These are phyloP conservation scores for Botryotinia calthae DNA, from an alignment of 2,329 filamentous ascomycete species.

Conservation along the genomic window DNA sequence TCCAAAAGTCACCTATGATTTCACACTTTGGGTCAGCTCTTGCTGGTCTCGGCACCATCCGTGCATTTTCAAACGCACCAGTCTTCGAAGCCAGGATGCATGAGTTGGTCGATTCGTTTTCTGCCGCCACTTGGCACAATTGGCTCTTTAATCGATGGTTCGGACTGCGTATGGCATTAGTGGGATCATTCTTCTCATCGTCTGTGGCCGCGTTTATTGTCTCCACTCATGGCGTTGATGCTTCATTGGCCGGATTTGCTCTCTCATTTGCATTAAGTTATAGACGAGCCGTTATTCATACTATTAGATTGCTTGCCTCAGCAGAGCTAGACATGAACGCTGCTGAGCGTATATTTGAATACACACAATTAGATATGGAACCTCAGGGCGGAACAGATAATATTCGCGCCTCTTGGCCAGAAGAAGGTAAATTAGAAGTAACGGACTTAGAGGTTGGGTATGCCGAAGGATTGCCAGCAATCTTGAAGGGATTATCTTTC, in stretches of 20 bases:
- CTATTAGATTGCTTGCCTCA: constrained; percentile 62
- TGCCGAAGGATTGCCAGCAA: constrained; percentile 64
- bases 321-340: constrained; percentile 76
- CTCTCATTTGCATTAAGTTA: constrained; percentile 71
- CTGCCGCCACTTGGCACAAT: constrained; percentile 60
- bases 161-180: constrained; percentile 65
- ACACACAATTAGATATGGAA: constrained; percentile 65
- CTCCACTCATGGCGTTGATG: constrained; percentile 57
- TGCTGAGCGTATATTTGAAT: constrained; percentile 71
- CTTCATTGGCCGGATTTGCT: constrained; percentile 70
- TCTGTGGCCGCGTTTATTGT: constrained; percentile 63
- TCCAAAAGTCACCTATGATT: constrained; percentile 71
- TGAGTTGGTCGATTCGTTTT: constrained; percentile 62
- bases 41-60: constrained; percentile 68
- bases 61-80: constrained; percentile 67
- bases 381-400: constrained; percentile 53
- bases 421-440: constrained; percentile 67
- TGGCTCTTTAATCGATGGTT: constrained; percentile 72
- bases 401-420: constrained; percentile 70
- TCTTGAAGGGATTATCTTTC: constrained; percentile 67
- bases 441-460: constrained; percentile 71
- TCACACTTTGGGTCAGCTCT: constrained; percentile 65
- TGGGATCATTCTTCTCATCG: constrained; percentile 65
- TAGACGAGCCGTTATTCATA: constrained; percentile 58
- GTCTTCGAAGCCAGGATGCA: constrained; percentile 68